Percentiles rank a stretch among this genome's conserved stretches.
Evolutionary conservation across 306 rosid species (phyloP).

Genomic region (Dicorynia guianensis): DNA sequence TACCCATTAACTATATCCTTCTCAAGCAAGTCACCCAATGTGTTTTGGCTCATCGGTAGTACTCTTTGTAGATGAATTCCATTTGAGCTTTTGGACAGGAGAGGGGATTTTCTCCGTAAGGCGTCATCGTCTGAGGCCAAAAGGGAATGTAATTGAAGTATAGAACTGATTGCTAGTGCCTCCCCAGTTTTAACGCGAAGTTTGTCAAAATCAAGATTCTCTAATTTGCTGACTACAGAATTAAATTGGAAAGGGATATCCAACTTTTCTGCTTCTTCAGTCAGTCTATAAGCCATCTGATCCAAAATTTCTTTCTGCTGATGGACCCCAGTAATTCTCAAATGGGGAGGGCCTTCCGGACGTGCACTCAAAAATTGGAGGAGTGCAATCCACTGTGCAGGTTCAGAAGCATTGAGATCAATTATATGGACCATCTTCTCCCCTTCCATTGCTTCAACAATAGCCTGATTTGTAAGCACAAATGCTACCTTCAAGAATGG

Average conservation of each 20-base stretch:
- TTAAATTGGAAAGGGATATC: conserved; percentile 89
- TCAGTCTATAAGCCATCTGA: conserved; percentile 72
- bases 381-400: conserved; percentile 86
- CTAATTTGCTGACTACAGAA: conserved; percentile 67
- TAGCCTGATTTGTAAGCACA: conserved; percentile 81
- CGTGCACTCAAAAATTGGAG: conserved; percentile 72
- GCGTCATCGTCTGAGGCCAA: conserved; percentile 73
- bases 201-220: conserved; percentile 75
- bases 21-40: conserved; percentile 71
- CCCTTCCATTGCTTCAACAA: conserved; percentile 85
- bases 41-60: conserved; percentile 56
- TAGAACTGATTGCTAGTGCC: conserved; percentile 81
- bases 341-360: conserved; percentile 92
- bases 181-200: conserved; percentile 91
- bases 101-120: conserved; percentile 54
- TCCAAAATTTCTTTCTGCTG: conserved; percentile 76
- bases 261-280: conserved; percentile 74
- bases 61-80: conserved; percentile 59
- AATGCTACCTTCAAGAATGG: conserved; percentile 80
- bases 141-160: conserved; percentile 76
- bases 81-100: conserved; percentile 46
- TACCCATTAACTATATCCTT: conserved; percentile 67
- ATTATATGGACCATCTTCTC: conserved; percentile 88
- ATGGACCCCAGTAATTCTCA: conserved; percentile 87
- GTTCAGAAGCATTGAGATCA: conserved; percentile 84